A percentile compares a stretch with the other conserved stretches of the same genome.
Conservation (phyloP, 805 yeast species). For the Trichomonascus vanleenenianus region DNA sequence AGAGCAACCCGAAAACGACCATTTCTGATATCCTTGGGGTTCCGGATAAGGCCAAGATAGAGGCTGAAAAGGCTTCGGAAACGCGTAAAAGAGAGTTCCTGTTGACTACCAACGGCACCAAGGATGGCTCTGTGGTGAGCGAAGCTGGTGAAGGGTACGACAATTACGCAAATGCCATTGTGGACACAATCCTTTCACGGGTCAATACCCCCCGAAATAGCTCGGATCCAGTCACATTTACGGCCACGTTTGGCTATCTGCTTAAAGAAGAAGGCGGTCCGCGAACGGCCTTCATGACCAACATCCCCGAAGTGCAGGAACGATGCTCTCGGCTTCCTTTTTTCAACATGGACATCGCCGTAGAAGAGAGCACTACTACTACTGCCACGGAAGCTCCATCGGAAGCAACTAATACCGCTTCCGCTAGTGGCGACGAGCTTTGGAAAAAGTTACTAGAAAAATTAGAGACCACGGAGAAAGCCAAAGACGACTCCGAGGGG, state of each 20-base stretch:
- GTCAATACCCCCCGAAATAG: slow-evolving; percentile 2
- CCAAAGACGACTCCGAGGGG: no score
- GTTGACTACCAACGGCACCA: no score
- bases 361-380: no score
- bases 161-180: no score
- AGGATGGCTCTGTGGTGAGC: no score
- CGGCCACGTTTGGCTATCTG: slow-evolving; percentile 27
- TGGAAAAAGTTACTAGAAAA: slow-evolving; percentile 12
- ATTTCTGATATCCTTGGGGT: not conserved
- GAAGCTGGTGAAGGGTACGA: no score
- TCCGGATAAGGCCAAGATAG: not conserved
- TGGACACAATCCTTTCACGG: no score
- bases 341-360: slow-evolving; percentile 15
- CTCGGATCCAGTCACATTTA: slow-evolving; percentile 18
- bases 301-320: slow-evolving; percentile 22
- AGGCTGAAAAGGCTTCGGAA: no score
- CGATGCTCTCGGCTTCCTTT: slow-evolving; percentile 21
- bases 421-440: slow-evolving; percentile 5
- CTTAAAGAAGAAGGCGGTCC: slow-evolving; percentile 17
- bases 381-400: not conserved
- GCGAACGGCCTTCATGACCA: slow-evolving; percentile 20
- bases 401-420: not conserved
- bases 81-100: no score
- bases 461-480: not conserved
- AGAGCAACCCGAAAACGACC: slow-evolving; percentile 4